Base-by-base conservation (phyloP, 2,329 filamentous ascomycete genomes). In the Colletotrichum tabaci region DNA sequence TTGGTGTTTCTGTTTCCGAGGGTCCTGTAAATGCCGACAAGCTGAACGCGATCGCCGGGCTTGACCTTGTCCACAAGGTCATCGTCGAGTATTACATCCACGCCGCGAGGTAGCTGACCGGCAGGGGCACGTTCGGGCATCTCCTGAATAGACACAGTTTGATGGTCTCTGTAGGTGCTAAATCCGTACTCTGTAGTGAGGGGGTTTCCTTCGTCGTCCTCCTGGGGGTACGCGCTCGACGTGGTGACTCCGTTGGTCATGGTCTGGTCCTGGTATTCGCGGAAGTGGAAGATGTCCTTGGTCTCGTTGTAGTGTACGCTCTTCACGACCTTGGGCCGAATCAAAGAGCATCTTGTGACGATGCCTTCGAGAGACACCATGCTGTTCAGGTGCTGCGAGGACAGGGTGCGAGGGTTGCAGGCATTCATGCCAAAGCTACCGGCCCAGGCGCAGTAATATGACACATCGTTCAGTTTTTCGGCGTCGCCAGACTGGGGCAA, bases 361-460 rank as follows among this genome's bases (percentile, higher is more conserved):
- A 99, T 99, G 57, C 96, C 96, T 83, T 99, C 96, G 62, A 99
- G 88, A 4, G 95, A 98, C 16, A 99, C 94, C 95, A 99, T 98
- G 79, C 94, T 92, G 82, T 99, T 99, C 67, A 99, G 89, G 77
- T 97, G 94, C 50, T 91, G 88, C 2, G 96, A 98, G 61, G 94
- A 94, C 40, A 99, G 85, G 0, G 96, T 98, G 76, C 96, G 91
- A 50, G 96, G 96, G 79, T 98, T 99, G 88, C 95, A 98, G 15
- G 95, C 89, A 80, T 94, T 96, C 80, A 98, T 92, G 75, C 97
- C 96, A 80, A 99, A 99, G 80, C 94, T 98, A 75, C 96, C 96
- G 66, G 96, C 91, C 85, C 94, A 98, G n/a, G 96, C 96, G 79
- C 96, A 98, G 81, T 99, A 98, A 84, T 98, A 99, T 77, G 94